phyloP scores from a whole-genome alignment of 164 flowering plant species.

The Hamamelis virginiana region DNA sequence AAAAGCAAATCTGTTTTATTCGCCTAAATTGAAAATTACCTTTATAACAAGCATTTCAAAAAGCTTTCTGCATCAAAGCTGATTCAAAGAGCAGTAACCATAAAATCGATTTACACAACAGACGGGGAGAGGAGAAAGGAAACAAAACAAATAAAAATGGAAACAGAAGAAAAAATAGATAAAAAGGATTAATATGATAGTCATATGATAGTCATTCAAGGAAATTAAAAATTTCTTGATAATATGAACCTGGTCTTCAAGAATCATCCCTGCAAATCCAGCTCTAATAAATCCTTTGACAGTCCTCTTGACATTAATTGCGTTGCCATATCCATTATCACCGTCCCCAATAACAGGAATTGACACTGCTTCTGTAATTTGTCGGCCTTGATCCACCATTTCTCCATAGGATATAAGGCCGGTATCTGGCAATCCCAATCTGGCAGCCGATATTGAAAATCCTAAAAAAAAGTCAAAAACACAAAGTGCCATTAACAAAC shows the following conservation, averaged over 20 bases:
- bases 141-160: not conserved
- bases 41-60: not conserved
- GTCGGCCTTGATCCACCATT: slow-evolving; percentile 88
- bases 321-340: slow-evolving; percentile 97
- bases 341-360: slow-evolving; percentile 98
- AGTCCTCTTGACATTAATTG: slow-evolving; percentile 98
- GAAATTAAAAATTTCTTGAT: not conserved
- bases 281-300: slow-evolving; percentile 80
- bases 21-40: not conserved
- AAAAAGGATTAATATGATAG: not conserved
- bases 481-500: slow-evolving; percentile 2
- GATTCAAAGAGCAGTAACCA: not conserved
- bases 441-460: slow-evolving; percentile 83
- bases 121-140: not conserved
- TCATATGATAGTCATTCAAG: not conserved
- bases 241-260: slow-evolving; percentile 82
- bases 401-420: slow-evolving; percentile 91
- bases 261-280: slow-evolving; percentile 92
- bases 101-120: not conserved
- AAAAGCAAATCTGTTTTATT: not conserved
- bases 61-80: not conserved
- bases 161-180: not conserved
- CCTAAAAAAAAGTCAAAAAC: slow-evolving; percentile 50
- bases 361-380: slow-evolving; percentile 78
- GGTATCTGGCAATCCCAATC: slow-evolving; percentile 87